Evolutionary conservation across 305 asterid species (phyloP), one percentile per base, ranked within the genome.

Genomic region (Vinca major): DNA sequence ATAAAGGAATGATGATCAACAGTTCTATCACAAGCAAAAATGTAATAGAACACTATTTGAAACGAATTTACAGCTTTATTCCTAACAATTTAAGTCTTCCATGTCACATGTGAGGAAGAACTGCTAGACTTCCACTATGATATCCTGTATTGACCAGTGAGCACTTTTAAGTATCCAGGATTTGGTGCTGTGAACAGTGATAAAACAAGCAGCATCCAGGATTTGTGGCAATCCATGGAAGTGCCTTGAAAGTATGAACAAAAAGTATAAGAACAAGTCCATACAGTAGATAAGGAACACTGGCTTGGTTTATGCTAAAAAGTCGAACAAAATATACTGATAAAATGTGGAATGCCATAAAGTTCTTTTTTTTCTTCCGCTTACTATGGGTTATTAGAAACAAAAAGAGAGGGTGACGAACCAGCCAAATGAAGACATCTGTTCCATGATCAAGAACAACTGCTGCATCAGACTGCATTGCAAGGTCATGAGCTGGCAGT

Each of bases 401-500:
- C 45, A 45, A 19, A 36, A 57, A 63, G 63, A 63, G 62, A 41
- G 48, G 64, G 68, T 10, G 57, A 64, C 86, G 33, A 84, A 92
- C 96, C 98, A 90, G 82, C 97, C 98, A 92, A 82, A 92, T 87
- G 83, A 92, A 92, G 81, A 92, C 89, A 81, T 92, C 98, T 33
- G 98, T 90, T 71, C 98, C 98, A 57, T 92, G 97, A 79, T 92
- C 98, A 74, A 92, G 97, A 83, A 92, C 96, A 69, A 90, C 97
- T 17, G 98, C 98, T 64, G 96, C 86, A 80, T 90, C 98, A 69
- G 98, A 88, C 75, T 92, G 98, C 98, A 92, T 92, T 60, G 89
- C 96, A 74, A 92, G 96, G 86, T 90, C 96, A 83, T 92, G 80
- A 50, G 98, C 96, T 7, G 96, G 97, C 36, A 91, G 84, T 77